Evolutionary conservation across 2,329 filamentous ascomycete genomes (phyloP).

Genomic region (Fonsecaea pugnacius): DNA sequence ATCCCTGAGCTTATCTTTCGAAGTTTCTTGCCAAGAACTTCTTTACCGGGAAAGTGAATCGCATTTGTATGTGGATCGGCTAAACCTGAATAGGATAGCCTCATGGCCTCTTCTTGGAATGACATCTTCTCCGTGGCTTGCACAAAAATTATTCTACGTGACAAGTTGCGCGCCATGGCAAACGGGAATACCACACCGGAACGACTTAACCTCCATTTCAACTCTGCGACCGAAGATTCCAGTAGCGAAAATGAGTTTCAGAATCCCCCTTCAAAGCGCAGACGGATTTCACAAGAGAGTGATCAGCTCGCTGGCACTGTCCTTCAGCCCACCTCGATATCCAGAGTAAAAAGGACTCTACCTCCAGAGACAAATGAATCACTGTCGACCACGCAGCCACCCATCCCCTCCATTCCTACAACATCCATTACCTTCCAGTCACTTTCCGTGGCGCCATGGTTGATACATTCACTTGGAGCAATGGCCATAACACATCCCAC

Average conservation of each 20-base stretch:
- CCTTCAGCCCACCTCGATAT: conserved; percentile 9
- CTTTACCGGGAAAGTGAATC: too few relatives aligned
- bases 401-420: conserved; percentile 10
- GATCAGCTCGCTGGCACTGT: not conserved
- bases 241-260: conserved; percentile 24
- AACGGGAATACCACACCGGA: not conserved
- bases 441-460: conserved; percentile 79
- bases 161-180: conserved; percentile 9
- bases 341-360: conserved; percentile 24
- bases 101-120: too few relatives aligned
- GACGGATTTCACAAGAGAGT: conserved; percentile 31
- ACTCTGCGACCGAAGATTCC: conserved; percentile 2
- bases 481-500: conserved; percentile 88
- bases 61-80: not conserved
- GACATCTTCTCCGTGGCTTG: not conserved
- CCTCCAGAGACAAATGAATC: not conserved
- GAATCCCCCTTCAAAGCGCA: conserved; percentile 32
- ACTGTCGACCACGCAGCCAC: not conserved
- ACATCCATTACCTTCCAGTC: conserved; percentile 68
- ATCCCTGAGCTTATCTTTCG: too few relatives aligned
- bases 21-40: too few relatives aligned
- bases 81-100: not conserved
- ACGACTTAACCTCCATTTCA: not conserved
- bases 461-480: conserved; percentile 74
- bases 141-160: not conserved